Evolutionary conservation across 2,329 filamentous ascomycete genomes (phyloP).

Genomic region (Coniochaeta prunicola): DNA sequence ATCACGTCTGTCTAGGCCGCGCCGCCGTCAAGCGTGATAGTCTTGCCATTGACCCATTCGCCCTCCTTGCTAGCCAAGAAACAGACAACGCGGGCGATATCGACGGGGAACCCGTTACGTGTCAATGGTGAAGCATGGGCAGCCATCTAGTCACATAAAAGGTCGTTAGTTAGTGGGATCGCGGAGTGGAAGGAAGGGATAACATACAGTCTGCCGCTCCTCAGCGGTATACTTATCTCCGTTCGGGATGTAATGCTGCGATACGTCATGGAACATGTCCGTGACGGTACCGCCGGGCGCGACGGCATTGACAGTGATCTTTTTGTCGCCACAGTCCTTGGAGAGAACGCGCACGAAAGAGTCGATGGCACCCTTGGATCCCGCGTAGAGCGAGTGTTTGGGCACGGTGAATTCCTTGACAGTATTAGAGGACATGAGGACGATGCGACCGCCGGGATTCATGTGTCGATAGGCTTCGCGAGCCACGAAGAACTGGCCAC

Average conservation of each 20-base stretch:
- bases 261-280: slow-evolving; percentile 58
- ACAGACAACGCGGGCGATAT: slow-evolving; percentile 59
- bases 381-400: slow-evolving; percentile 67
- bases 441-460: slow-evolving; percentile 59
- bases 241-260: slow-evolving; percentile 53
- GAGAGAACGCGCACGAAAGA: slow-evolving; percentile 59
- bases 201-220: slow-evolving; percentile 43
- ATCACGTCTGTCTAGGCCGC: slow-evolving; percentile 8
- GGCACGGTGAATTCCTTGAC: slow-evolving; percentile 60
- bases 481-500: slow-evolving; percentile 66
- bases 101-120: slow-evolving; percentile 60
- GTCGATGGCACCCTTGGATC: slow-evolving; percentile 69
- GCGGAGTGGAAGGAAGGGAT: neutral
- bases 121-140: slow-evolving; percentile 55
- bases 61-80: slow-evolving; percentile 40
- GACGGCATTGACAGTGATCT: slow-evolving; percentile 57
- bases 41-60: slow-evolving; percentile 39
- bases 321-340: slow-evolving; percentile 55
- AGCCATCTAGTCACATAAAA: slow-evolving; percentile 40
- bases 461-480: slow-evolving; percentile 64
- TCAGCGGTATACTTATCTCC: slow-evolving; percentile 49
- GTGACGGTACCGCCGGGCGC: slow-evolving; percentile 58
- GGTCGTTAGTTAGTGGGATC: neutral
- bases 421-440: slow-evolving; percentile 68
- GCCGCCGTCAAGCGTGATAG: slow-evolving; percentile 26